phyloP scores from a whole-genome alignment of 257 asterid genomes.

The Avicennia marina region DNA sequence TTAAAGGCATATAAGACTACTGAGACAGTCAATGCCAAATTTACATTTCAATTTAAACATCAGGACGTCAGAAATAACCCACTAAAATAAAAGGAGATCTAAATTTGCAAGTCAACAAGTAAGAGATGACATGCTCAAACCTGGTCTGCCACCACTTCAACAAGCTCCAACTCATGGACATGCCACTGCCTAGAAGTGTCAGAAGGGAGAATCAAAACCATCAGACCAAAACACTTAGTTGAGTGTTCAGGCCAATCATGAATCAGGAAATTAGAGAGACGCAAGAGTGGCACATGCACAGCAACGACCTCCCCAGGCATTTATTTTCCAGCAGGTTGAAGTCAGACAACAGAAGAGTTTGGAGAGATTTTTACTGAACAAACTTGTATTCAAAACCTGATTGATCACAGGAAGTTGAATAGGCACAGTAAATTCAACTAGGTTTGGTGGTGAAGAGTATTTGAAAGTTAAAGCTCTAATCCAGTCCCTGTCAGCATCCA shows the following conservation, averaged over 20 bases:
- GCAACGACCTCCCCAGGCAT: conserved; percentile 97
- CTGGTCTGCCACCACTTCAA: conserved; percentile 99
- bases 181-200: conserved; percentile 98
- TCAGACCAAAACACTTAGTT: conserved; percentile 79
- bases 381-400: conserved; percentile 74
- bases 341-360: conserved; percentile 74
- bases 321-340: conserved; percentile 66
- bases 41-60: no score
- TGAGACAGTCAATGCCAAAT: no score
- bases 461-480: conserved; percentile 87
- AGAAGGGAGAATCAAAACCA: conserved; percentile 96
- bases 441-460: conserved; percentile 89
- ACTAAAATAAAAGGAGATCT: no score
- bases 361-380: conserved; percentile 76
- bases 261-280: conserved; percentile 86
- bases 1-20: no score
- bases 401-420: conserved; percentile 73
- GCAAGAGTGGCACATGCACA: conserved; percentile 85
- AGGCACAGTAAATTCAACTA: conserved; percentile 86
- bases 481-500: conserved; percentile 99
- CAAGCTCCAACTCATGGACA: conserved; percentile 93
- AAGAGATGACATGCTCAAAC: conserved; percentile 31
- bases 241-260: conserved; percentile 98
- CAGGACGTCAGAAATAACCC: no score
- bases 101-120: conserved; percentile 5